Conservation (phyloP, 257 asterid genomes). For the Striga asiatica region DNA sequence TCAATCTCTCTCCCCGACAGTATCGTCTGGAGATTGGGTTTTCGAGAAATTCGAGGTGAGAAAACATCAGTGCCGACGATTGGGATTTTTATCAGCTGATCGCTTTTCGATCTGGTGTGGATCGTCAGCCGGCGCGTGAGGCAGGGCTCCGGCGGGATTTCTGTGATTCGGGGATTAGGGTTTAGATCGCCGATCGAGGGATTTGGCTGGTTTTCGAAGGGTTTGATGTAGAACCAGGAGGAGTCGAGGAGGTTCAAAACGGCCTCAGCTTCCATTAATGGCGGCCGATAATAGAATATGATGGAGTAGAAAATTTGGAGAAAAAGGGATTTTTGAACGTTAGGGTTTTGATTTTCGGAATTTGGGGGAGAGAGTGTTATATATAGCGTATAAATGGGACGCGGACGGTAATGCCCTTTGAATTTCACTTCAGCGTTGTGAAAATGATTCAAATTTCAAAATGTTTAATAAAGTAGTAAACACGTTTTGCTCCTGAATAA, state of each 20-base stretch:
- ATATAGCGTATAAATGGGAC: too few species aligned
- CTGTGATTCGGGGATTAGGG: constrained; percentile 3
- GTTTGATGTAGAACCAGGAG: constrained; percentile 38
- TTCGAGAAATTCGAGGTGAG: constrained; percentile 22
- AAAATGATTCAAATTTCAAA: too few species aligned
- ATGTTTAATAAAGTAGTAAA: too few species aligned
- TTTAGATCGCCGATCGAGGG: not conserved
- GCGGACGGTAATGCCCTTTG: too few species aligned
- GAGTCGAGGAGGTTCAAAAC: constrained; percentile 49
- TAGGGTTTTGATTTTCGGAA: too few species aligned
- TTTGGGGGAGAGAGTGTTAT: too few species aligned
- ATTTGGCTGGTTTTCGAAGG: constrained; percentile 3
- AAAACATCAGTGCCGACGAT: not conserved
- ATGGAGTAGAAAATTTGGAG: too few species aligned
- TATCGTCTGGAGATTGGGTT: constrained; percentile 26
- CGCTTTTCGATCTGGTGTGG: constrained; percentile 34
- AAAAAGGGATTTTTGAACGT: not conserved
- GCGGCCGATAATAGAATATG: constrained; percentile 17
- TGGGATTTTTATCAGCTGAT: constrained; percentile 8
- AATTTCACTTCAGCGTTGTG: too few species aligned
- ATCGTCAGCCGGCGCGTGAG: constrained; percentile 15
- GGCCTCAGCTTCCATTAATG: constrained; percentile 48
- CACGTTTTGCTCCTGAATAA: not conserved
- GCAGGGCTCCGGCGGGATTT: constrained; percentile 2
- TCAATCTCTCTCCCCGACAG: constrained; percentile 23